A percentile compares a stretch with the other conserved stretches of the same genome.
These are phyloP conservation scores for Nothophytophthora sp. DNA, from an alignment of 352 stramenopile genomes.

Conservation along the genomic window DNA sequence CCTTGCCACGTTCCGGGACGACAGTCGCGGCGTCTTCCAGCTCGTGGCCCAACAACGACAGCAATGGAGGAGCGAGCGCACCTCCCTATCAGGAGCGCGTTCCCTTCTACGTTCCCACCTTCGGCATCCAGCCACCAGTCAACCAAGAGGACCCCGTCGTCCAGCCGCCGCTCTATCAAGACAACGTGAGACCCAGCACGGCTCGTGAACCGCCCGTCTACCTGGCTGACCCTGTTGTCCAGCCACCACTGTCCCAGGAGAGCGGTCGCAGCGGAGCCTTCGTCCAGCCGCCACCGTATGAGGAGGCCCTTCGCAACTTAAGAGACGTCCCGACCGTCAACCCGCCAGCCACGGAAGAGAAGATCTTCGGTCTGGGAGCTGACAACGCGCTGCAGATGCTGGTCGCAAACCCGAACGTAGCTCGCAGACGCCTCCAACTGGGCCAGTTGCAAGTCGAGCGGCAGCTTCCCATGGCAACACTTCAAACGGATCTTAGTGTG, in stretches of 20 bases:
- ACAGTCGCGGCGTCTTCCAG: constrained; percentile 5
- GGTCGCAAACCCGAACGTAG: constrained; percentile 9
- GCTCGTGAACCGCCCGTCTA: too few relatives aligned
- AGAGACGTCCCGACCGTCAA: not conserved
- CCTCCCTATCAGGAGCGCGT: not conserved
- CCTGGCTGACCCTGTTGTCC: not conserved
- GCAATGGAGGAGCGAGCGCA: not conserved
- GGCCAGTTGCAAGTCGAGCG: constrained; percentile 14
- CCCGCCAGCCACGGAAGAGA: not conserved
- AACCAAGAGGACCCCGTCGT: not conserved
- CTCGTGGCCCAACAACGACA: constrained; percentile 8
- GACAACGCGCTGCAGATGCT: constrained; percentile 14
- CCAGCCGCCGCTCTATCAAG: not conserved
- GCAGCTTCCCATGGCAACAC: constrained; percentile 26
- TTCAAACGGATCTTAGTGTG: constrained; percentile 22
- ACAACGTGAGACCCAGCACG: too few relatives aligned
- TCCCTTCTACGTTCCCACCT: not conserved
- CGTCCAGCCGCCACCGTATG: constrained; percentile 6
- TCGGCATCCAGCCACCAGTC: not conserved
- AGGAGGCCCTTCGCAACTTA: constrained; percentile 11
- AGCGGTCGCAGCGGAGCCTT: not conserved
- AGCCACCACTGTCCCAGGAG: not conserved
- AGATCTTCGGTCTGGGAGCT: constrained; percentile 9
- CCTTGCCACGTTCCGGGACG: constrained; percentile 5
- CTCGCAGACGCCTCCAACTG: constrained; percentile 10